phyloP scores from a whole-genome alignment of 345 rosid species.

The Sisymbrium altissimum region DNA sequence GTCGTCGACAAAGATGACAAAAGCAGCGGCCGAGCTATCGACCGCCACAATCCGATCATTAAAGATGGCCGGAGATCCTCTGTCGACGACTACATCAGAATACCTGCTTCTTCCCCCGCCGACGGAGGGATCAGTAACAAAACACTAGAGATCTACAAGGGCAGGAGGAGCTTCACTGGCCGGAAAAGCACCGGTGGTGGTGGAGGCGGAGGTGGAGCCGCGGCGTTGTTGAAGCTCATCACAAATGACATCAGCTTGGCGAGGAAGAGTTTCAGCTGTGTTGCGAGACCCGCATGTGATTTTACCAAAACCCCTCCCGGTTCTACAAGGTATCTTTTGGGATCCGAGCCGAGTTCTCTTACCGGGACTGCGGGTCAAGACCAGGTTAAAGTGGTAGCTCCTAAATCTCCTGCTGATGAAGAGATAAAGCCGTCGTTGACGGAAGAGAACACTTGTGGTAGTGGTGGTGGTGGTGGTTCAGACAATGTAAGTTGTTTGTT shows the following conservation, averaged over 20 bases:
- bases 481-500: constrained; percentile 28
- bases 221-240: constrained; percentile 28
- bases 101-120: constrained; percentile 6
- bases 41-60: constrained; percentile 85
- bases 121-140: constrained; percentile 18
- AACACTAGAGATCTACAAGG: constrained; percentile 18
- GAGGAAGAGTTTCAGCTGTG: constrained; percentile 44
- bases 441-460: neutral
- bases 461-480: constrained; percentile 18
- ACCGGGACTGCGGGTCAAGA: constrained; percentile 47
- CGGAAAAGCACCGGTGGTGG: constrained; percentile 15
- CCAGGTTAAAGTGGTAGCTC: constrained; percentile 26
- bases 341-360: constrained; percentile 36
- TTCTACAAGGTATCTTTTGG: constrained; percentile 67
- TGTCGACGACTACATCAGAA: constrained; percentile 31
- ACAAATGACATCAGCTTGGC: constrained; percentile 17
- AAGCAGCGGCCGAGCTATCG: constrained; percentile 56
- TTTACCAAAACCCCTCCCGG: constrained; percentile 56
- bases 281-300: constrained; percentile 35
- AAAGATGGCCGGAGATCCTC: constrained; percentile 47
- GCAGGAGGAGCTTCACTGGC: constrained; percentile 26
- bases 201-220: constrained; percentile 6
- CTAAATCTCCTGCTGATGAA: neutral
- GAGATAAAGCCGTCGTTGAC: neutral
- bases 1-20: constrained; percentile 21